phyloP scores from a whole-genome alignment of 805 yeast genomes.

The Schwanniomyces yamadae region DNA sequence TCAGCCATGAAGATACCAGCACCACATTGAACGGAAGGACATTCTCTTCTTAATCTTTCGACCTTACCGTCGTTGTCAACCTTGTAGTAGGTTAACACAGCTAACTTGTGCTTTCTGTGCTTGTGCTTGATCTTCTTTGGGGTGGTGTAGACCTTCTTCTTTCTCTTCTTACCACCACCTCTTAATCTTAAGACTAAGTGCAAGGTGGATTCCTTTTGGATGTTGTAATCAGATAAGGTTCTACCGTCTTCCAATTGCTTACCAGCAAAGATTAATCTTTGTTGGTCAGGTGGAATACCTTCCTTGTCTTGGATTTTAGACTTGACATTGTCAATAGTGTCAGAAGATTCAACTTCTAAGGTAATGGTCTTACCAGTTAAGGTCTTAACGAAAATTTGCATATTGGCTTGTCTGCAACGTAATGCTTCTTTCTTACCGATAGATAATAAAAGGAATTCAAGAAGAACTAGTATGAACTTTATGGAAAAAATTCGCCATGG shows the following conservation, averaged over 20 bases:
- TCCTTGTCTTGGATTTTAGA: conserved; percentile 99
- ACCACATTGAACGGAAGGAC: conserved; percentile 91
- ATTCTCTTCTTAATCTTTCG: conserved; percentile 98
- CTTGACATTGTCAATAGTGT: conserved; percentile 98
- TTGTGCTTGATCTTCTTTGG: conserved; percentile 99
- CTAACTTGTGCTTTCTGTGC: conserved; percentile 99
- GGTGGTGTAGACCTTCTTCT: conserved; percentile 99
- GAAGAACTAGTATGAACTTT: too few relatives aligned
- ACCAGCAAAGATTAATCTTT: conserved; percentile 99
- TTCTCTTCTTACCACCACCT: conserved; percentile 99
- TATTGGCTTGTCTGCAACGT: conserved; percentile 41
- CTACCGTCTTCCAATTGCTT: conserved; percentile 99
- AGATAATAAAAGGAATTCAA: conserved; percentile 7
- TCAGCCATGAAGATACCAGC: conserved; percentile 99
- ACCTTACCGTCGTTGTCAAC: conserved; percentile 98
- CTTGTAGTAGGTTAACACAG: conserved; percentile 99
- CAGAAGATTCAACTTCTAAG: conserved; percentile 98
- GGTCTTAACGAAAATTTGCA: conserved; percentile 99
- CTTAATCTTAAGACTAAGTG: conserved; percentile 96
- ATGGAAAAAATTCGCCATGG: too few relatives aligned
- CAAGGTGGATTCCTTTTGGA: conserved; percentile 98
- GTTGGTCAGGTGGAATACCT: conserved; percentile 99
- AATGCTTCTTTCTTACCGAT: conserved; percentile 51
- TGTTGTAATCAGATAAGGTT: conserved; percentile 98
- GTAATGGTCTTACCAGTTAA: conserved; percentile 99